Percentiles rank a stretch among this genome's conserved stretches.
These are phyloP conservation scores for Lentinula sp. DNA, from an alignment of 768 basidiomycete genomes.

Conservation along the genomic window DNA sequence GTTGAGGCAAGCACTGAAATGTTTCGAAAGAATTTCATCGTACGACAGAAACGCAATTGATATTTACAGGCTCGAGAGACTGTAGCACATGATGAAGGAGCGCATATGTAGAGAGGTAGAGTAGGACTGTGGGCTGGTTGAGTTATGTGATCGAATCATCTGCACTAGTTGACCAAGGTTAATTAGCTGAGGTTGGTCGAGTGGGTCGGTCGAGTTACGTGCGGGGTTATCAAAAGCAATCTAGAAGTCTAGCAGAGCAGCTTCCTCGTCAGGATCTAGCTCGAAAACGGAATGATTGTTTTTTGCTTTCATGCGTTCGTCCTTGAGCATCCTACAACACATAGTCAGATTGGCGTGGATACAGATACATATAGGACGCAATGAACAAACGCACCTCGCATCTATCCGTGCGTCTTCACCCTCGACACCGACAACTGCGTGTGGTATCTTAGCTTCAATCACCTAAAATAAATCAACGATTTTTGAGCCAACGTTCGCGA, in stretches of 20 bases:
- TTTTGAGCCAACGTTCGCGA: too few species aligned
- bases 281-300: constrained; percentile 40
- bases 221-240: background rate
- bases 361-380: background rate
- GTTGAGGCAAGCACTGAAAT: too few species aligned
- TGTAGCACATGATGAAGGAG: too few species aligned
- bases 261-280: constrained; percentile 24
- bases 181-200: too few species aligned
- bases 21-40: too few species aligned
- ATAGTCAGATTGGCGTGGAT: background rate
- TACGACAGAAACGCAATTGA: too few species aligned
- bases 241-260: background rate
- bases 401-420: constrained; percentile 90
- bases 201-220: too few species aligned
- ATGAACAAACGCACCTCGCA: constrained; percentile 52
- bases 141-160: too few species aligned
- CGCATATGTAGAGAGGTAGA: background rate
- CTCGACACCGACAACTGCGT: constrained; percentile 80
- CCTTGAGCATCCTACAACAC: constrained; percentile 72
- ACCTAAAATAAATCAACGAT: constrained; percentile 44
- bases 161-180: too few species aligned
- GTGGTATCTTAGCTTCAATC: constrained; percentile 86
- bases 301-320: constrained; percentile 66
- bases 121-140: too few species aligned
- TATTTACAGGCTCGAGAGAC: too few species aligned